A percentile compares a stretch with the other conserved stretches of the same genome.
phyloP scores from a whole-genome alignment of 192 early-diverging fungal genomes.

The Geranomyces michiganensis region DNA sequence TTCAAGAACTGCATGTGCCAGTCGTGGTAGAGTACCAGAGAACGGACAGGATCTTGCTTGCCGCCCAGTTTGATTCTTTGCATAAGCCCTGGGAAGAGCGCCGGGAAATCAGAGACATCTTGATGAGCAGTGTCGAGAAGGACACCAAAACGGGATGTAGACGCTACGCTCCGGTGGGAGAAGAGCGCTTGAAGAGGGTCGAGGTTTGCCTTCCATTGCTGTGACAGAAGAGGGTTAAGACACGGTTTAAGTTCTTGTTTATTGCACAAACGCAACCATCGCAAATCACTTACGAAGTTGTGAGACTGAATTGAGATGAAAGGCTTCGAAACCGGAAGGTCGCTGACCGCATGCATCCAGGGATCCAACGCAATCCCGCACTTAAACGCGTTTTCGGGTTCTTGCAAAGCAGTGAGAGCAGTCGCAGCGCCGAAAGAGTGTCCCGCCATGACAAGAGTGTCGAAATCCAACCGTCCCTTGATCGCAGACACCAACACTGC shows the following conservation, averaged over 20 bases:
- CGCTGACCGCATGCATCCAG: constrained; percentile 44
- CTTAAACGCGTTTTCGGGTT: constrained; percentile 23
- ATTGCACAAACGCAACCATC: no score
- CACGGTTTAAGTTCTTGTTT: no score
- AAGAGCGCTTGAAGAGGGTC: constrained; percentile 13
- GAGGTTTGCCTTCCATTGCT: constrained; percentile 33
- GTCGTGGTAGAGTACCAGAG: constrained; percentile 2
- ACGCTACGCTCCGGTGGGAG: neutral
- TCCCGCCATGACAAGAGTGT: constrained; percentile 32
- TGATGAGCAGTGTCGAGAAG: constrained; percentile 35
- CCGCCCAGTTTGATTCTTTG: constrained; percentile 15
- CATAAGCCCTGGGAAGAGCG: constrained; percentile 19
- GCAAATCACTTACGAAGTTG: constrained; percentile 13
- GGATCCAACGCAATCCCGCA: constrained; percentile 39
- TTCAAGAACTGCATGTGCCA: constrained; percentile 22
- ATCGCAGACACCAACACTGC: neutral
- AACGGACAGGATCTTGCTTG: constrained; percentile 4
- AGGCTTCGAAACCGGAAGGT: constrained; percentile 8
- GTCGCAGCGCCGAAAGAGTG: constrained; percentile 42
- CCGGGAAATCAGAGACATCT: constrained; percentile 30
- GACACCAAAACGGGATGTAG: constrained; percentile 21
- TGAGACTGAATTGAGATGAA: constrained; percentile 27
- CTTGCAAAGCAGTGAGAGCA: constrained; percentile 18
- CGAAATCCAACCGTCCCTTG: constrained; percentile 31
- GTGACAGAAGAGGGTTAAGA: neutral